Evolutionary conservation across 2,329 filamentous ascomycete genomes (phyloP).

Genomic region (Mariannaea elegans): DNA sequence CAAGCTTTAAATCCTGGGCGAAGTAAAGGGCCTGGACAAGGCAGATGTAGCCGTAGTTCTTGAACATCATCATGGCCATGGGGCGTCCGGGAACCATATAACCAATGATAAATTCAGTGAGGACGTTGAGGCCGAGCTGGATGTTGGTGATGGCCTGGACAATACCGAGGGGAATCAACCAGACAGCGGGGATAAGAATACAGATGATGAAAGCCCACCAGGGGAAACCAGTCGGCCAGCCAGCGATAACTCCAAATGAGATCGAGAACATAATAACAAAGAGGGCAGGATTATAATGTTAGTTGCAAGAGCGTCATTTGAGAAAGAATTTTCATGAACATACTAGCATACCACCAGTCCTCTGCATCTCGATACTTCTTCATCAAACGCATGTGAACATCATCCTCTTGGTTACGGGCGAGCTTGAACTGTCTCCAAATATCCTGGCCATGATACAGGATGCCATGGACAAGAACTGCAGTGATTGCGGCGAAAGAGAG

Average conservation of each 20-base stretch:
- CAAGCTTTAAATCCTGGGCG: slow-evolving; percentile 47
- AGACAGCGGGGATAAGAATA: slow-evolving; percentile 53
- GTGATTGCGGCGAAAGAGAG: slow-evolving; percentile 54
- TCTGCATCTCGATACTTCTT: slow-evolving; percentile 55
- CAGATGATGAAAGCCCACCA: slow-evolving; percentile 53
- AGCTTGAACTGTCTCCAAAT: slow-evolving; percentile 50
- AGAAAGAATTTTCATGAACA: too few relatives aligned
- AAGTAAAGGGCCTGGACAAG: slow-evolving; percentile 49
- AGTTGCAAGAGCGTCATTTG: too few relatives aligned
- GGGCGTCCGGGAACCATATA: slow-evolving; percentile 53
- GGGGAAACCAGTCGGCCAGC: slow-evolving; percentile 50
- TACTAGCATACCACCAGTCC: slow-evolving; percentile 63
- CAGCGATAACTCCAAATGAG: slow-evolving; percentile 46
- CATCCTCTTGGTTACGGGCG: slow-evolving; percentile 44
- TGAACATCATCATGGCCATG: slow-evolving; percentile 58
- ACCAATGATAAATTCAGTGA: slow-evolving; percentile 60
- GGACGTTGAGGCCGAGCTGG: slow-evolving; percentile 53
- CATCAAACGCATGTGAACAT: slow-evolving; percentile 59
- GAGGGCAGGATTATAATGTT: too few relatives aligned
- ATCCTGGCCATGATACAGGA: slow-evolving; percentile 51
- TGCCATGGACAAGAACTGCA: slow-evolving; percentile 50
- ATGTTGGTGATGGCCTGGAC: slow-evolving; percentile 54
- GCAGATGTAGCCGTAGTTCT: slow-evolving; percentile 50
- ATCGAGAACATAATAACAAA: slow-evolving; percentile 44
- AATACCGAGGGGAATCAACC: slow-evolving; percentile 55